Evolutionary conservation across 306 rosid species (phyloP).

Genomic region (Pterocarpus santalinus): DNA sequence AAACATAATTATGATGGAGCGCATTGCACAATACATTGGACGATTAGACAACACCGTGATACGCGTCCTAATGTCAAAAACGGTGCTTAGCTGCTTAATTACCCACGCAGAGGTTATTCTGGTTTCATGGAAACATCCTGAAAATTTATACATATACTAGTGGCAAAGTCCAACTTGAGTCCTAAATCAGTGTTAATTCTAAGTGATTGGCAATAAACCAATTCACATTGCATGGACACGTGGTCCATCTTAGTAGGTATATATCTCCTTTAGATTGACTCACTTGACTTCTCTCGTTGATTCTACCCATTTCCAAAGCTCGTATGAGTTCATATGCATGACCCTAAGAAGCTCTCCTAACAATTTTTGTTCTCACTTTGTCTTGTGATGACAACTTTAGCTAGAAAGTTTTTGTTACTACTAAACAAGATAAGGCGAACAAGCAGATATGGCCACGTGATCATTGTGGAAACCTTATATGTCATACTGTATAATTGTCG

Average conservation of each 20-base stretch:
- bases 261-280: neutral
- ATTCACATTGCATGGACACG: neutral
- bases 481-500: neutral
- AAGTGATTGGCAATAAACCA: neutral
- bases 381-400: neutral
- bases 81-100: neutral
- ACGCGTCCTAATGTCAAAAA: neutral
- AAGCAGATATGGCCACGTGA: neutral
- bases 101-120: neutral
- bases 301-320: neutral
- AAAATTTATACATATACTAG: neutral
- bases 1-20: neutral
- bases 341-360: neutral
- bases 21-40: neutral
- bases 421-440: neutral
- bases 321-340: neutral
- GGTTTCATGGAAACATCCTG: neutral
- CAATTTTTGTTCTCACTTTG: neutral
- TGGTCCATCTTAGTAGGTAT: neutral
- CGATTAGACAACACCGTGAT: neutral
- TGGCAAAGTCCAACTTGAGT: neutral
- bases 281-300: neutral
- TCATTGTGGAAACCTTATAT: neutral
- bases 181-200: neutral
- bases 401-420: neutral